Evolutionary conservation across 2,329 filamentous ascomycete species (phyloP), one percentile per base, ranked within the genome.

Genomic region (Plectosphaerella plurivora): DNA sequence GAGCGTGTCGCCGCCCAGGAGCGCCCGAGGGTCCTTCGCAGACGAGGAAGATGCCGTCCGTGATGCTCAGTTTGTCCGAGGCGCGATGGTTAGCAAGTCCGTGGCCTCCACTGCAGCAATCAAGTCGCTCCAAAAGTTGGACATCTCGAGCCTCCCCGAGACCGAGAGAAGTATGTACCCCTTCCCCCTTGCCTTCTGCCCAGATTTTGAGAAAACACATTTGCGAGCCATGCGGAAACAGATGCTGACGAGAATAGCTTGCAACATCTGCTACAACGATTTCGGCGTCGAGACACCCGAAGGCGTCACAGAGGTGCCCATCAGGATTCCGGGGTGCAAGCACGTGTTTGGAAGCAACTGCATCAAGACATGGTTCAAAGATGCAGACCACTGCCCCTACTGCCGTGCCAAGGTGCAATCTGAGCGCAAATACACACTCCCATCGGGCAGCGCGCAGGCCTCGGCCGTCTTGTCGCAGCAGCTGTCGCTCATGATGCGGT

Each of bases 191-290:
- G 10, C 41, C n/a, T 5, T 7, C 41, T 20, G 16, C 16, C 41
- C 41, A 20, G 4, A 15, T 8, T 3, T 9, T 18, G 14, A 24
- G 3, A 28, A 25, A 12, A 22, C n/a, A 41, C 9, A 8, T 11
- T 12, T 22, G n/a, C 22, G 22, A 22, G 22, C 22, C 22, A 22
- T 22, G 22, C 16, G 25, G 41, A 39, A 47, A 49, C 5, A 47
- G 52, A 41, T 7, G 20, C 25, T 54, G 39, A 57, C 46, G 3
- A 12, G 14, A 11, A 1, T 57, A 86, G 82, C 67, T 14, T 86
- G 83, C 61, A 74, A 81, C 18, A 86, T 86, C 53, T 86, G 83
- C 66, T 86, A 86, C 61, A 84, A 84, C 56, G 80, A 84, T 9
- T 85, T 78, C 58, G 81, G 80, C 35, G 69, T 75, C 14, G 63